Evolutionary conservation across 2,329 filamentous ascomycete species (phyloP), one percentile per base, ranked within the genome.

Genomic region (Orbilia javanica): DNA sequence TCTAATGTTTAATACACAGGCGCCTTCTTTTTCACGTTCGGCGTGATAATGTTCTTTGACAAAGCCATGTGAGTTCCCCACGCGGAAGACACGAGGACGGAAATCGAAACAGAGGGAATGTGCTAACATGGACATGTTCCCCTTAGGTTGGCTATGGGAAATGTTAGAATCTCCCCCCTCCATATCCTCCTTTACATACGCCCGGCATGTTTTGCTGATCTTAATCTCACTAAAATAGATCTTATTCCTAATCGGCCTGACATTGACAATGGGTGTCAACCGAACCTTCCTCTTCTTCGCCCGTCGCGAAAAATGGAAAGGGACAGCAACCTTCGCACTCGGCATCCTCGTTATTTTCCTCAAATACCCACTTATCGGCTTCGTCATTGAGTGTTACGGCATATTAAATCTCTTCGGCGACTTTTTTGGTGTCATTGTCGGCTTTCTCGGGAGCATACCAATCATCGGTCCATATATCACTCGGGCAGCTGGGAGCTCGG

Each of bases 11-110:
- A 34, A 29, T n/a, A n/a, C 13, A 48, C 18, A 78, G 95, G 95
- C 84, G 93, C 92, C 81, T 91, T 98, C 87, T 99, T 99, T 88
- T 89, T 99, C 72, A 89, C 97, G 83, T 93, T 93, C 83, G 96
- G 96, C 79, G 93, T 99, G 8, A 88, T 99, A 85, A 89, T 99
- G 85, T 98, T 99, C 87, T 99, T 99, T 86, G 96, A 99, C 86
- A 90, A 96, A 80, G 93, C 96, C 83, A 94, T 98, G 93, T 95
- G 87, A 83, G 90, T 48, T 67, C 34, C 25, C 15, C 20, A 48
- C 20, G 72, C 69, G 22, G 31, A 29, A 62, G 25, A 48, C 31
- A n/a, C 25, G 18, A 25, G n/a, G 46, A 31, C 20, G 15, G 15
- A 13, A 25, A 42, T n/a, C n/a, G n/a, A n/a, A n/a, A n/a, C n/a